Base-by-base conservation (phyloP, 1,139 yeast species). In the Hyphopichia pseudoburtonii region DNA sequence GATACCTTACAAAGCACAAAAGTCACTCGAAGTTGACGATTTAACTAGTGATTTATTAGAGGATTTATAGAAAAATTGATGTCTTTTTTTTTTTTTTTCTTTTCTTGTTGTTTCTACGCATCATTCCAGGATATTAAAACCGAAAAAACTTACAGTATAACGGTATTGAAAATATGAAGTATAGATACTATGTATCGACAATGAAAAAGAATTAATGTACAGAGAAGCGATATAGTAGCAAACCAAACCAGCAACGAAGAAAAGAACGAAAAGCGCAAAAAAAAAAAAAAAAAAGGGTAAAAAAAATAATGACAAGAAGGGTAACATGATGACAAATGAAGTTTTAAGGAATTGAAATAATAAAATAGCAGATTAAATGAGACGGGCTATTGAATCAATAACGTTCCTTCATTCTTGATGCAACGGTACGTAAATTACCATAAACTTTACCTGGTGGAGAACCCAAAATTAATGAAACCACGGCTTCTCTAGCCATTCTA, bases 381-480 rank as follows among this genome's bases (percentile, higher is more conserved):
- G n/a, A n/a, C n/a, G n/a, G n/a, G 27, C 22, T 21, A 18, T 28
- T 18, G 26, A 18, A 24, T 57, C 70, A 92, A 62, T 86, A 92
- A 56, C 97, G 80, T 67, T 94, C 98, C 71, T 94, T 92, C 84
- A 94, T 78, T 68, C 98, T 80, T 17, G 97, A 87, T 37, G 97
- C 96, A 51, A 94, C 94, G 30, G 95, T 89, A 67, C 98, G 86
- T 60, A 94, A 76, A 65, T 92, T 92, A 48, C 97, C 97, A 62
- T 92, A 92, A 42, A 92, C 96, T 67, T 92, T 92, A 46, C 97
- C 97, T 32, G 98, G 98, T 34, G 98, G 98, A 42, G 95, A 85
- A 68, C 99, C 99, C 56, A 92, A 77, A 68, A 92, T 92, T 57
- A 92, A 76, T 44, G 94, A 82, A 43, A 92, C 97, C 29, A 92